Conservation (phyloP, 345 rosid genomes). For the Salix arbutifolia region DNA sequence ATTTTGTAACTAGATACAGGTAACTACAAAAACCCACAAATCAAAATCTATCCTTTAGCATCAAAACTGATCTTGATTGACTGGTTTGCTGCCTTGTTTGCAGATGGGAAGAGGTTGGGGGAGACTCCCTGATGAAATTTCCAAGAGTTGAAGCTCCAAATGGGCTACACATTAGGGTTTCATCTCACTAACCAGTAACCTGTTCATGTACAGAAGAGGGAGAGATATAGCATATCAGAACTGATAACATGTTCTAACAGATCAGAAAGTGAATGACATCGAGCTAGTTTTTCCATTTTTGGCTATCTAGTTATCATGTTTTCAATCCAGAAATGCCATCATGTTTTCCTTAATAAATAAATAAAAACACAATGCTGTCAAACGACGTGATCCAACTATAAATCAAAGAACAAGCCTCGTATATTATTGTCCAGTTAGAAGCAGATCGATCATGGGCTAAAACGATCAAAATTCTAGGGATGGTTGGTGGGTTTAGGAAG, state of each 20-base stretch:
- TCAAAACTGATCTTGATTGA: neutral
- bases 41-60: neutral
- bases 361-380: no score
- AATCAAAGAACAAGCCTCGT: no score
- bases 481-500: no score
- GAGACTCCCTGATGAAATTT: conserved; percentile 60
- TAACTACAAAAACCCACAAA: neutral
- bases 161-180: conserved; percentile 73
- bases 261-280: conserved; percentile 16
- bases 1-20: conserved; percentile 87
- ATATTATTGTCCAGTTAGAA: no score
- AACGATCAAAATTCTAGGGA: no score
- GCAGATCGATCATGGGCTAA: no score
- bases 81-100: conserved; percentile 15
- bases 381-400: no score
- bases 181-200: conserved; percentile 32
- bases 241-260: conserved; percentile 20
- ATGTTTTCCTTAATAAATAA: no score
- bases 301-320: neutral
- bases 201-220: conserved; percentile 21
- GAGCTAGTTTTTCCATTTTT: conserved; percentile 9
- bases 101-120: conserved; percentile 92
- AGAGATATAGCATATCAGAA: conserved; percentile 13
- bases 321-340: neutral
- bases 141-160: conserved; percentile 96